Percentiles rank a stretch among this genome's conserved stretches.
These are phyloP conservation scores for Hypoxylon sp. DNA, from an alignment of 2,329 filamentous ascomycete species.

Conservation along the genomic window DNA sequence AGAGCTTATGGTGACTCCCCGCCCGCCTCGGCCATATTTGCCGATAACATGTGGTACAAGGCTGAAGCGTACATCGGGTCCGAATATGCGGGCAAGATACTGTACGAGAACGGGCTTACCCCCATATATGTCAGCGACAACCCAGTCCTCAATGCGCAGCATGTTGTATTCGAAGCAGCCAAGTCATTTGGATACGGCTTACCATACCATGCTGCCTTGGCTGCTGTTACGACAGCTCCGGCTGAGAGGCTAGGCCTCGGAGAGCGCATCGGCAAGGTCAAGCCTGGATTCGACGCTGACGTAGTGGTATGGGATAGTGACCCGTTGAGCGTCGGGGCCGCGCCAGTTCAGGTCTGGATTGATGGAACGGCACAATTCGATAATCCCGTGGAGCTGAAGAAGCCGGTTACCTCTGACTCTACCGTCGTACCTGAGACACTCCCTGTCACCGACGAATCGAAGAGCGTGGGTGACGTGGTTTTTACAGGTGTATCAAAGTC, in stretches of 20 bases:
- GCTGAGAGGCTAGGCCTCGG: constrained; percentile 66
- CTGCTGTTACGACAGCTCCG: constrained; percentile 65
- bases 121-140: constrained; percentile 76
- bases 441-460: constrained; percentile 53
- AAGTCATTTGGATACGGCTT: constrained; percentile 67
- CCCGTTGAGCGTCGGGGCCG: constrained; percentile 65
- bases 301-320: constrained; percentile 70
- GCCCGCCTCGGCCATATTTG: constrained; percentile 70
- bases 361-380: constrained; percentile 67
- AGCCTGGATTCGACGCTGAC: constrained; percentile 68
- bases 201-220: constrained; percentile 66
- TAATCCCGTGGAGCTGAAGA: constrained; percentile 61
- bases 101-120: constrained; percentile 70
- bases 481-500: constrained; percentile 65
- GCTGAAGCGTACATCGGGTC: constrained; percentile 70
- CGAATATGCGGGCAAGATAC: constrained; percentile 70
- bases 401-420: constrained; percentile 53
- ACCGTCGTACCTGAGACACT: constrained; percentile 51
- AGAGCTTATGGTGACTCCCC: constrained; percentile 61
- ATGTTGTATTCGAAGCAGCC: constrained; percentile 71
- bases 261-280: constrained; percentile 66
- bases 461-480: constrained; percentile 52
- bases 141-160: constrained; percentile 73
- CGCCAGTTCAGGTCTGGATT: constrained; percentile 69
- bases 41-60: constrained; percentile 78